Evolutionary conservation across 495 filamentous ascomycete species (phyloP), one percentile per base, ranked within the genome.

Genomic region (Hypoxylon fragiforme): DNA sequence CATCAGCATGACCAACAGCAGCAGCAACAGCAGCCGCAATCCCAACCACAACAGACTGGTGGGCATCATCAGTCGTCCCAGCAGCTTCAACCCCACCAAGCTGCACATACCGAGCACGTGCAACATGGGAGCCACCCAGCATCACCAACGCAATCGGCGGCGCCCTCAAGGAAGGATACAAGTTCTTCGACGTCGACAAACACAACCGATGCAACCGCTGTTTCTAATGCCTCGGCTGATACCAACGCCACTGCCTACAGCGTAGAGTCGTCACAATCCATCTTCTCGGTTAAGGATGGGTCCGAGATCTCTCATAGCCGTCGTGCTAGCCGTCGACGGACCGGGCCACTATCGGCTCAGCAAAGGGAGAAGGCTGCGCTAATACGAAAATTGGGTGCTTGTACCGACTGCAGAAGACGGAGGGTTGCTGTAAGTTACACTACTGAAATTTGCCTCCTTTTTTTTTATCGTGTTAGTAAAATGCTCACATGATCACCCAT

Each of bases 341-440:
- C 74, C 24, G 76, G 76, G 26, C 76, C 76, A 28, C 60, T 79
- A 16, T 74, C 74, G 5, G 64, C 70, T 20, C 58, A 69, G 44
- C 73, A 76, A 59, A 71, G 76, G 42, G 72, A 76, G 52, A 74
- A 70, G 58, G 76, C 76, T 15, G 74, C 75, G 21, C 40, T 78
- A 42, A 79, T 79, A 39, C 60, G 76, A 47, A 79, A 78, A 59
- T 60, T 78, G 49, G 76, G 76, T 38, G 75, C 76, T 38, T 79
- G 76, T 54, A 35, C 56, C 5, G 74, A 77, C 50, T 79, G 76
- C 21, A 71, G 74, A 13, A 67, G 74, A 32, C 70, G 75, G 51
- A 68, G 75, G 46, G 75, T 79, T 50, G 75, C 75, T 52, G 76
- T 79, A 71, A 75, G 76, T 71, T 21, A 40, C 39, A 48, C 36